phyloP scores from a whole-genome alignment of 768 basidiomycete genomes.

The Filobasidium wieringae region DNA sequence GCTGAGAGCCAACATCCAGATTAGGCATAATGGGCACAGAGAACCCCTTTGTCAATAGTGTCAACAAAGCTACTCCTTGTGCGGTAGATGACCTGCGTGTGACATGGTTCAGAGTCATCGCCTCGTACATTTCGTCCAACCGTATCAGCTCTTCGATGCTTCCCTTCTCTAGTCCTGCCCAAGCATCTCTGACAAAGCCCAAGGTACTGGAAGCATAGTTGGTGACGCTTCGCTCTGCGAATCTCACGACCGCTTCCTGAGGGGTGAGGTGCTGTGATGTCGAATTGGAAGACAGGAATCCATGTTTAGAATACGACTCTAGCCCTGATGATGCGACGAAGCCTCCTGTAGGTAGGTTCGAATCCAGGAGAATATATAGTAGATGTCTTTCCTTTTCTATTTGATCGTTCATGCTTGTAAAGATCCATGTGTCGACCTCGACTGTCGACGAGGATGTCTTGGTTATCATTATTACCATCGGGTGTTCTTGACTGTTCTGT shows the following conservation, averaged over 20 bases:
- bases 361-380: conserved; percentile 47
- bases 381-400: conserved; percentile 23
- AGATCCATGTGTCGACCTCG: too few relatives aligned
- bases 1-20: background rate
- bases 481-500: too few relatives aligned
- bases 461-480: too few relatives aligned
- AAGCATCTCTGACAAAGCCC: conserved; percentile 63
- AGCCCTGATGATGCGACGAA: conserved; percentile 91
- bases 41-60: conserved; percentile 73
- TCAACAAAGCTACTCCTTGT: conserved; percentile 85
- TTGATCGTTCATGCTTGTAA: too few relatives aligned
- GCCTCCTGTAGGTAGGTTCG: conserved; percentile 90
- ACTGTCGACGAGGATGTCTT: too few relatives aligned
- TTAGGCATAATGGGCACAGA: conserved; percentile 43
- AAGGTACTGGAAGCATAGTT: conserved; percentile 67
- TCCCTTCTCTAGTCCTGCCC: conserved; percentile 14
- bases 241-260: conserved; percentile 13
- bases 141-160: conserved; percentile 43
- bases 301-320: conserved; percentile 81
- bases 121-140: conserved; percentile 68
- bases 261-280: background rate
- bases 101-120: conserved; percentile 81
- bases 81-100: conserved; percentile 73
- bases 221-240: conserved; percentile 33
- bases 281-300: conserved; percentile 44